phyloP scores from a whole-genome alignment of 2,329 filamentous ascomycete genomes.

The Zasmidium angulare region DNA sequence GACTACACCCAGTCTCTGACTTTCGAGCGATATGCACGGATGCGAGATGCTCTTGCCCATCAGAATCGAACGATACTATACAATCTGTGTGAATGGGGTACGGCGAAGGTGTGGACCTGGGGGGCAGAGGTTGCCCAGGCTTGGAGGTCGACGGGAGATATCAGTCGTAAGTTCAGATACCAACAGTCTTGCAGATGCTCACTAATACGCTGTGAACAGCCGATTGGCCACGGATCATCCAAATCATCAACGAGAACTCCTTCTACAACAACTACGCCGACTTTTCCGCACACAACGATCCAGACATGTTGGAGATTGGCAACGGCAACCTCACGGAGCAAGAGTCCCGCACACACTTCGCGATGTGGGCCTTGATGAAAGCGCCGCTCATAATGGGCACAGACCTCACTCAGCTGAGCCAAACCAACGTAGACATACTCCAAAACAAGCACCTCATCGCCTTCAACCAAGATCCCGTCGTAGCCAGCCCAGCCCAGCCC shows the following conservation, averaged over 20 bases:
- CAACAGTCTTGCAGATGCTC: no score
- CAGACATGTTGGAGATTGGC: slow-evolving; percentile 51
- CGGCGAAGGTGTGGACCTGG: neutral
- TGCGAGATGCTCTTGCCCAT: neutral
- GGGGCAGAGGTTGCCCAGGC: neutral
- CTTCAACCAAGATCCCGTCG: slow-evolving; percentile 47
- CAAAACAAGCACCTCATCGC: slow-evolving; percentile 51
- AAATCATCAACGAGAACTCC: neutral
- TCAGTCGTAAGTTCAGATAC: neutral
- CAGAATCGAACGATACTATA: neutral
- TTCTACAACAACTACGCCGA: neutral
- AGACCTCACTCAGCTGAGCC: slow-evolving; percentile 41
- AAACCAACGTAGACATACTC: slow-evolving; percentile 40
- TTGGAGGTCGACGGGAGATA: neutral
- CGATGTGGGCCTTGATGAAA: slow-evolving; percentile 51
- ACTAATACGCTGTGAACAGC: neutral
- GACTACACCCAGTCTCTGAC: neutral
- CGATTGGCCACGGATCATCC: neutral
- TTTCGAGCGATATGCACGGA: neutral
- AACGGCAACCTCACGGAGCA: slow-evolving; percentile 42
- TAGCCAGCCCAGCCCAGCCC: neutral
- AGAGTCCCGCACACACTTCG: slow-evolving; percentile 47
- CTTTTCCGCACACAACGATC: slow-evolving; percentile 29
- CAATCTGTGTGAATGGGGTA: neutral
- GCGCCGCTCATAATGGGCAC: slow-evolving; percentile 51